Base-by-base conservation (phyloP, 73 alveolate genomes). In the Durusdinium trenchii region DNA sequence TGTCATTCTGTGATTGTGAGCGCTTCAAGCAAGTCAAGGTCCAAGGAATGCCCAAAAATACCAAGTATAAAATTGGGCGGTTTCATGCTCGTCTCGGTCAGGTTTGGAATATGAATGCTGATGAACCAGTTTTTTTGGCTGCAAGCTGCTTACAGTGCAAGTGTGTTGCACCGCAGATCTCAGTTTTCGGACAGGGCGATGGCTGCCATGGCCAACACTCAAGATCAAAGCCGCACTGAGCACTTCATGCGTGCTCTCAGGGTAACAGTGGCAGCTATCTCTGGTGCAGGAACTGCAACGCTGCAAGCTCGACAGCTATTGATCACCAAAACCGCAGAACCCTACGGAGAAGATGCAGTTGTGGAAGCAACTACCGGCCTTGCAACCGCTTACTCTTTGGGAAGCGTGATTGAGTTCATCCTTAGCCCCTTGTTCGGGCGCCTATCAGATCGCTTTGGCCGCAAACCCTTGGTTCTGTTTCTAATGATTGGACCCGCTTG, bases 401-500 rank as follows among this genome's bases (percentile, higher is more conserved):
- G 98, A 35, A 91, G 98, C 57, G 98, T 91, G 45, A 89, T 52
- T 1, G 99, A 94, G 86, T 94, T 94, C 48, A 54, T 94, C 71
- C 50, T 94, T 30, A 94, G 99, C 99, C 99, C 99, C 4, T 40
- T 50, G 69, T 94, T 94, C 32, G 99, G 99, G 42, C 64, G 84
- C 43, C 32, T 78, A 23, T 94, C 99, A 30, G 99, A 94, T 51
- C 99, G 99, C 48, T 94, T 75, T 40, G 99, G 99, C 43, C 92
- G 99, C 36, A 94, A 94, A 64, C 99, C 99, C 6, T 35, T 94
- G 91, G n/a, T 94, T 92, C 99, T 94, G 7, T 76, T 94, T 51
- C 67, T 94, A 67, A 91, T 91, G 98, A 42, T 91, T 40, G 98
- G 98, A 42, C 98, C 98, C 9, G 98, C 98, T 7, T 16, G 67